Base-by-base conservation (phyloP, 345 rosid genomes). In the Pugionium dolabratum region DNA sequence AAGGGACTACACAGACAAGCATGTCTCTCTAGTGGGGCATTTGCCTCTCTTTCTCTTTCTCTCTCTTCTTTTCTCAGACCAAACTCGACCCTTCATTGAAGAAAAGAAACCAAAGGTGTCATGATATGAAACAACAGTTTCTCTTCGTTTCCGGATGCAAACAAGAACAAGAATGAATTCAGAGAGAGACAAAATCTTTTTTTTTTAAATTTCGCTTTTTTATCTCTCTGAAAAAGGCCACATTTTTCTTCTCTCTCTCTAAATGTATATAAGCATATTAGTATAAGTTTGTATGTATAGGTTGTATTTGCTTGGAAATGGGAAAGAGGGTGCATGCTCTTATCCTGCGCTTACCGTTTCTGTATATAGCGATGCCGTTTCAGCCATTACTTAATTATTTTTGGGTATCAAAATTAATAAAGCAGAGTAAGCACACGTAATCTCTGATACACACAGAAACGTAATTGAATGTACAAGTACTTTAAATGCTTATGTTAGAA, bases 321-420 rank as follows among this genome's bases (percentile, higher is more conserved):
- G 80, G 80, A 78, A 76, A 78, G 77, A 75, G 91, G 64, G 85
- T 76, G 88, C 80, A 66, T 67, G 78, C 85, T 80, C 84, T 78
- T 84, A 75, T 80, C 87, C 85, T 81, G 77, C 80, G 81, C 86
- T 68, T 74, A 72, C 76, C 76, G 85, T 83, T 81, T 78, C 89
- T 78, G 82, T 63, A 81, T 52, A 78, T 75, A 79, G 84, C 71
- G 86, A 82, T 83, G 79, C 74, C 90, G 74, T 89, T 58, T 92
- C 96, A 89, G 95, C 95, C 45, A 65, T 43, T 64, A 9, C 57
- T 55, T 50, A 54, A 71, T 10, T 46, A 4, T 37, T 5, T 30
- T 28, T 28, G 18, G 18, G 18, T 18, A 18, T 18, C 18, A 18
- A 63, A 72, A 60, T 47, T 36, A 49, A 52, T 54, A 75, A 73